Conservation (phyloP, 306 rosid species). For the Quercus robur region DNA sequence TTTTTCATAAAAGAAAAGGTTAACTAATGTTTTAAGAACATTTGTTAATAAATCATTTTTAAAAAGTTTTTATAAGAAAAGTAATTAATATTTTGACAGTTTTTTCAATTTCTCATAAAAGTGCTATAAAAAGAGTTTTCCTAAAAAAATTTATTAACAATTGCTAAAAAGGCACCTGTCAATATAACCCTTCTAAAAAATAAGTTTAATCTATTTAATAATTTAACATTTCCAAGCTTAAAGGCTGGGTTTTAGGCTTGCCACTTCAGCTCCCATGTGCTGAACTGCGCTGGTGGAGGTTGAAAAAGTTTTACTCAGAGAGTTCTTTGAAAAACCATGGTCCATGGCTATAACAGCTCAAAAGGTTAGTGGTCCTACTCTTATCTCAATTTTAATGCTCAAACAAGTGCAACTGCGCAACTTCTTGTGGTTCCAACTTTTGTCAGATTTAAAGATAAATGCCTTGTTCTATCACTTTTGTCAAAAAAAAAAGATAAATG, state of each 20-base stretch:
- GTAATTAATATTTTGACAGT: no score
- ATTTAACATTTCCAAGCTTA: not conserved
- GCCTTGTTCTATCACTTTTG: not conserved
- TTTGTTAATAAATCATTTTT: no score
- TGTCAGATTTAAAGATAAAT: not conserved
- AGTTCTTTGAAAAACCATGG: not conserved
- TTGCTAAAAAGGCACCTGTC: fast-evolving
- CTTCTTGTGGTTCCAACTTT: not conserved
- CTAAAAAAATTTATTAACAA: no score
- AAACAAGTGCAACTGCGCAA: not conserved
- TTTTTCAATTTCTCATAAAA: no score
- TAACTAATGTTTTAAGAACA: fast-evolving
- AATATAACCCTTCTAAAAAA: not conserved
- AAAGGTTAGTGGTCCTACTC: not conserved
- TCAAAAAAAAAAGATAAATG: not conserved
- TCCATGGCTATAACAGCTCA: not conserved
- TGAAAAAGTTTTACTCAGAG: not conserved
- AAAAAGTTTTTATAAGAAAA: fast-evolving
- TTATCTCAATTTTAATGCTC: not conserved
- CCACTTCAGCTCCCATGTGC: not conserved
- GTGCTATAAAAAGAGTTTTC: no score
- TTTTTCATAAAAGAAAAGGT: no score
- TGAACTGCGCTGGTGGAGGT: not conserved
- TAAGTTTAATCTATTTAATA: not conserved
- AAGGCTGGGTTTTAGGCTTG: not conserved